Base-by-base conservation (phyloP, 768 basidiomycete species). In the Trametes meyenii region DNA sequence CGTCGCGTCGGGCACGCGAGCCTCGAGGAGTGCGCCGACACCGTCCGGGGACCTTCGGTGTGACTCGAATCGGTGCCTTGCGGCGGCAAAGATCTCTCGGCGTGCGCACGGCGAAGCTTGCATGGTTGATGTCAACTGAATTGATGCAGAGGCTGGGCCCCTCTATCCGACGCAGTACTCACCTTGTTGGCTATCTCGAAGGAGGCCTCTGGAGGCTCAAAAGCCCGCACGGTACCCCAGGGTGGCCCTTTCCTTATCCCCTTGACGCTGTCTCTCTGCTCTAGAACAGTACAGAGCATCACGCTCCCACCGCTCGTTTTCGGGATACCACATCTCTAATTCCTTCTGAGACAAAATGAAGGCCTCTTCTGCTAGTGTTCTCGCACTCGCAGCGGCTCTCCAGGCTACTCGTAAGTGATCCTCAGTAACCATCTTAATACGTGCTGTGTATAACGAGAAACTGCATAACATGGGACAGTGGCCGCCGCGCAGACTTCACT, bases 401-500 rank as follows among this genome's bases (percentile, higher is more conserved):
- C 38, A 49, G 21, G 44, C 48, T 35, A 39, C 55, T 29, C 13
- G 58, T 58, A 12, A 46, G 62, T 60, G 14, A 8, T 3, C 29
- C 8, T 3, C 29, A 33, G 29, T 8, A 33, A 33, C 29, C 29
- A 8, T 33, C 29, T 33, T 8, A 33, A 33, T 33, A 3, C 29
- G 29, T 8, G 29, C 29, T 60, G 14, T 17, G 16, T 16, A 17
- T 55, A 26, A 16, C 33, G 36, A 19, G 12, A 14, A 55, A n/a
- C 23, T 39, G 45, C 13, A 33, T 21, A 21, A 24, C 24, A 4
- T 21, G 48, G 17, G 50, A 39, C 58, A 74, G 74, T 60, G 52
- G 71, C 67, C 13, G 57, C 56, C 21, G 75, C 74, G 4, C 69
- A 75, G 58, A 76, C 74, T 0, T 78, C 81, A n/a, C 67, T 81